Evolutionary conservation across 345 rosid genomes (phyloP), one percentile per base, ranked within the genome.

Genomic region (Aquilaria sinensis): DNA sequence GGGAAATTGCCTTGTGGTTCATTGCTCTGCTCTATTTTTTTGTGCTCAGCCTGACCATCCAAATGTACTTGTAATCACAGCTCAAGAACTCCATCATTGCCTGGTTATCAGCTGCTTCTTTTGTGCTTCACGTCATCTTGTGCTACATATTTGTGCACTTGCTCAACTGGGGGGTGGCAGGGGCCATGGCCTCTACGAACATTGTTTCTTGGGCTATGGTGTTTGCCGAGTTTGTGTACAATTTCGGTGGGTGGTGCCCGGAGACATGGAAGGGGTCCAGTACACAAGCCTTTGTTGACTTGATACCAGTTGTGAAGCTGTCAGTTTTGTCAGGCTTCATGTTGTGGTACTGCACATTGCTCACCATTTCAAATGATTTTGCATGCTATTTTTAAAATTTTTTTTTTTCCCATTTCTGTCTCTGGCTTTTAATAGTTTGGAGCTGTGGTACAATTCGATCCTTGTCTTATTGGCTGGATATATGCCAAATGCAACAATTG

Each of bases 381-480:
- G 43, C 43, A 37, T 30, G 2, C 33, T 55, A 12, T 7, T 29
- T 46, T n/a, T n/a, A n/a, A n/a, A n/a, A n/a, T n/a, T n/a, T n/a
- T n/a, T n/a, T n/a, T n/a, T n/a, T n/a, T n/a, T n/a, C n/a, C 14
- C 3, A 12, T 12, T 16, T 53, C 8, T 13, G 7, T 16, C 5
- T 30, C 48, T 30, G 13, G 32, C 2, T 33, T 57, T 49, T 15
- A 31, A 71, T 60, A 91, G 97, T 78, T 83, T 91, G 56, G 96
- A 88, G 78, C 56, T 86, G 2, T 91, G 97, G 97, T 91, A 88
- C 78, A 53, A 61, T 74, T 75, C 90, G 9, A 52, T 91, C 43
- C 72, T 91, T 5, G 84, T 91, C 29, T 67, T 91, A n/a, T 37
- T 88, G 49, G 89, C 96, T 12, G 96, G 96, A 63, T 84, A 91